Base-by-base conservation (phyloP, 2,329 filamentous ascomycete genomes). In the Colletotrichum melonis region DNA sequence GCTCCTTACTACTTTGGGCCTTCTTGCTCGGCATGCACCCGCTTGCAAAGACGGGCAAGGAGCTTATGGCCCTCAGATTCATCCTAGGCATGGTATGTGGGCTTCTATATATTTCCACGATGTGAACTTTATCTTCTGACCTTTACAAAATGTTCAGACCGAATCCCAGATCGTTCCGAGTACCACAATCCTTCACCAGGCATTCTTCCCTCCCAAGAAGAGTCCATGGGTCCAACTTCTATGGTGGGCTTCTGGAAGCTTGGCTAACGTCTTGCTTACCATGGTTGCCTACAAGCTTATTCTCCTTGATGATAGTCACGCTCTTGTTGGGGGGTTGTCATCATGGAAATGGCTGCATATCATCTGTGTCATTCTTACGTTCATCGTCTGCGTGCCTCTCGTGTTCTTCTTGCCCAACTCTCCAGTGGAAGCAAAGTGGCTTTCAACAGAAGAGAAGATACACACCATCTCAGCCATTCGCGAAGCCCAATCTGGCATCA, bases 201-300 rank as follows among this genome's bases (percentile, higher is more conserved):
- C 77, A 14, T 78, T 79, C 56, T 79, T 79, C 46, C 75, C 78
- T n/a, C 78, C 78, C 7, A 77, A 76, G 67, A 77, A 77, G 56
- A 79, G 78, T 22, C 78, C 78, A 8, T 79, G 78, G 78, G 77
- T 79, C 2, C 78, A 79, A 63, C 75, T 79, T 2, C 67, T 79
- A 16, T 79, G 78, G 78, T 79, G 78, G 78, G 77, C 76, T 8
- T 78, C 77, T 19, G 78, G 78, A 28, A 77, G 77, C 30, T 71
- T 79, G 19, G 78, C 78, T 52, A 79, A 79, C 30, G 78, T 79
- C 8, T 71, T 79, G 14, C 69, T 79, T 19, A 79, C 78, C 24
- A 78, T 79, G 78, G 76, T 79, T 19, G 75, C 78, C 1, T 79
- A 78, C 65, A 78, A 77, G 62, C 75, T 79, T 26, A 79, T 78